phyloP scores from a whole-genome alignment of 2,329 filamentous ascomycete species.

The Sporothrix pallida region DNA sequence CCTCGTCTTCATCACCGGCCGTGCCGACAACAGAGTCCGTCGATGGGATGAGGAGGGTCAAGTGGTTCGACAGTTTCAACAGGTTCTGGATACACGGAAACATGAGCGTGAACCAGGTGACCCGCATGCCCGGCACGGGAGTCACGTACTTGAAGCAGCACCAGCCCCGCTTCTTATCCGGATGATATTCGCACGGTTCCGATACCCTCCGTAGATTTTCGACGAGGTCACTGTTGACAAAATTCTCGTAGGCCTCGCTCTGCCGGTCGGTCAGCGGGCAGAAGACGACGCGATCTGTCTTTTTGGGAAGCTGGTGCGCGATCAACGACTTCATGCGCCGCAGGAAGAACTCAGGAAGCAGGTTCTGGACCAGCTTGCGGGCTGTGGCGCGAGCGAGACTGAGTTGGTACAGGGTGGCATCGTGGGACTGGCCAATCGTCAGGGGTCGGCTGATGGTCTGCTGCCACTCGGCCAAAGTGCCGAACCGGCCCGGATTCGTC shows the following conservation, averaged over 20 bases:
- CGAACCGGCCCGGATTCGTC: slow-evolving; percentile 82
- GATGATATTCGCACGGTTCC: slow-evolving; percentile 72
- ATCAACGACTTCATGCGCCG: slow-evolving; percentile 93
- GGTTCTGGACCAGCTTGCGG: slow-evolving; percentile 80
- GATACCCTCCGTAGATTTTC: slow-evolving; percentile 70
- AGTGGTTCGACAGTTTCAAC: slow-evolving; percentile 89
- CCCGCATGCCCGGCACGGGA: slow-evolving; percentile 49
- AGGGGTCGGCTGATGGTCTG: slow-evolving; percentile 78
- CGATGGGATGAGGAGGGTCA: slow-evolving; percentile 82
- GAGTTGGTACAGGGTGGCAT: slow-evolving; percentile 83
- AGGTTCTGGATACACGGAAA: slow-evolving; percentile 84
- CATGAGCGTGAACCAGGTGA: slow-evolving; percentile 72
- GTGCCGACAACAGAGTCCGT: slow-evolving; percentile 58
- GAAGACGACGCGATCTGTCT: slow-evolving; percentile 92
- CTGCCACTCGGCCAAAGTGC: slow-evolving; percentile 74
- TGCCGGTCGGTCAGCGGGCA: slow-evolving; percentile 87
- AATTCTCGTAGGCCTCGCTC: slow-evolving; percentile 79
- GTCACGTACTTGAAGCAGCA: slow-evolving; percentile 69
- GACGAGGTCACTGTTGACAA: slow-evolving; percentile 75
- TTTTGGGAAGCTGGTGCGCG: slow-evolving; percentile 89
- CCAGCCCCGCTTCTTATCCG: slow-evolving; percentile 75
- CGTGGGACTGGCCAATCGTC: slow-evolving; percentile 87
- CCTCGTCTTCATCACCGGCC: neutral
- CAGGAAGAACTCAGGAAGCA: slow-evolving; percentile 88
- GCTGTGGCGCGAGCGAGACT: slow-evolving; percentile 82